Evolutionary conservation across 768 basidiomycete genomes (phyloP), one percentile per base, ranked within the genome.

Genomic region (Lactarius akahatsu): DNA sequence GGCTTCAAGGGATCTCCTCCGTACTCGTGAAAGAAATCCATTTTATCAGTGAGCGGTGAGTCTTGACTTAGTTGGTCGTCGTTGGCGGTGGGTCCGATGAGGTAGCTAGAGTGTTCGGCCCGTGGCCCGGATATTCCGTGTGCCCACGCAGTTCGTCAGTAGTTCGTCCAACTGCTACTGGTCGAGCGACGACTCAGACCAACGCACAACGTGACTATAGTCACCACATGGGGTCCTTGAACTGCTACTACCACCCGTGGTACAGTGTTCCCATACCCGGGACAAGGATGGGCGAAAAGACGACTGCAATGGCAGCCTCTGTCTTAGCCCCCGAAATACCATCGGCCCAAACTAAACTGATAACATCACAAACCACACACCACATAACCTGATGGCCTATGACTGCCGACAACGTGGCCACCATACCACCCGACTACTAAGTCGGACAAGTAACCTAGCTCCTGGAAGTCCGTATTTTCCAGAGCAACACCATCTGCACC

Each of bases 1-100:
- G 91, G 91, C 69, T 90, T 90, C 57, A 87, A 77, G 28, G 89
- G 83, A 73, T 92, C 89, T 10, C 83, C 81, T 36, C 90, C 90
- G 8, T 86, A 78, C 71, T 90, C 87, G 71, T 88, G 89, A 78
- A 90, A 90, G 80, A 92, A 92, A 74, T 93, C 89, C 91, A 93
- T 93, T 32, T 16, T 55, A 47, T 60, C 43, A 18, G 56, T 41
- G 18, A 32, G 38, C 16, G 4, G 58, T 28, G 47, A 54, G 52
- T 56, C 34, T 7, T 28, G 20, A 45, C 43, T 23, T 23, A 26
- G 50, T 28, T 11, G 4, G 50, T 16, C 50, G 50, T 52, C 50
- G 50, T 52, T 52, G 13, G 50, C 13, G 15, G 50, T 52, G 50
- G 50, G 26, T 52, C 41, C 47, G 43, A 18, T 3, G 3, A 9